Conservation (phyloP, 305 asterid genomes). For the Rubia balearica region DNA sequence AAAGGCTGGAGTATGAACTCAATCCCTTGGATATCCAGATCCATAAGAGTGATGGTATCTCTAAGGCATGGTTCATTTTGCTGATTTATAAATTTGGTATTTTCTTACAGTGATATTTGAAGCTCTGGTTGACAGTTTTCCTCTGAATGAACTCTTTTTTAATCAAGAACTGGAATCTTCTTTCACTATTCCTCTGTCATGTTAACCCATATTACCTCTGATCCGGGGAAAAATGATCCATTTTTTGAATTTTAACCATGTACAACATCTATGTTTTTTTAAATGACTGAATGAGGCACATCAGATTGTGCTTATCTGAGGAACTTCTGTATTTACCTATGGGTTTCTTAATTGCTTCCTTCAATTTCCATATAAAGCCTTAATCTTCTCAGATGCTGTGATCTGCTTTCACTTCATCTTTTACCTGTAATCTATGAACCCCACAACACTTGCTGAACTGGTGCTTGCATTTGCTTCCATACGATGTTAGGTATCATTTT, state of each 20-base stretch:
- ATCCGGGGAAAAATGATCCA: background rate
- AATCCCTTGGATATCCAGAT: slow-evolving; percentile 90
- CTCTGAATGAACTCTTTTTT: too few relatives aligned
- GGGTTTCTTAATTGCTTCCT: background rate
- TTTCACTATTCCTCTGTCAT: background rate
- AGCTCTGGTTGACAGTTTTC: too few relatives aligned
- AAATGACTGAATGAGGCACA: background rate
- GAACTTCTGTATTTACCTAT: background rate
- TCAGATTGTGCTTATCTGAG: background rate
- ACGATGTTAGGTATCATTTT: background rate
- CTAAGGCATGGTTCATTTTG: slow-evolving; percentile 44
- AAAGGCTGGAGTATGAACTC: slow-evolving; percentile 97
- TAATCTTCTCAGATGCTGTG: background rate
- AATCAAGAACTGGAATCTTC: too few relatives aligned
- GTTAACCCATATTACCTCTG: background rate
- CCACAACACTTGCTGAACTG: background rate
- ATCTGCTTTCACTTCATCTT: background rate
- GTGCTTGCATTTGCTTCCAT: background rate
- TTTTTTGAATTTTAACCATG: background rate
- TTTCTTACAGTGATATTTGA: too few relatives aligned
- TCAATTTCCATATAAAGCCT: too few relatives aligned
- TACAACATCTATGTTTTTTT: background rate
- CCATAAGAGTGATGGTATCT: slow-evolving; percentile 85
- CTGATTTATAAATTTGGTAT: too few relatives aligned
- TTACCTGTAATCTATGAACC: background rate